These are phyloP conservation scores for Ogataea hybrid DNA, from an alignment of 1,139 yeast genomes.

Conservation along the genomic window DNA sequence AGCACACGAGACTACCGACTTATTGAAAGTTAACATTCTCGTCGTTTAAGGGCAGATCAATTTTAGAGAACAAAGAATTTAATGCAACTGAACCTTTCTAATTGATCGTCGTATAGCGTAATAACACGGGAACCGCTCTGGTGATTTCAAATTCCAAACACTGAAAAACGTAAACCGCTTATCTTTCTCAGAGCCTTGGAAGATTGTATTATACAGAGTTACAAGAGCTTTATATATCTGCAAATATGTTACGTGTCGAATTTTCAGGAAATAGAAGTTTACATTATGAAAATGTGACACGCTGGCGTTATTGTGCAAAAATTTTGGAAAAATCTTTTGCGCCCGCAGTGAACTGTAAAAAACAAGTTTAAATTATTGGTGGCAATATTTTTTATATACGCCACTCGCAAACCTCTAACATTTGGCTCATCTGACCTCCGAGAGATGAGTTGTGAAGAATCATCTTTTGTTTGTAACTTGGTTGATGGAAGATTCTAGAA, in stretches of 20 bases:
- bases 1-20: slow-evolving; percentile 41
- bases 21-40: slow-evolving; percentile 35
- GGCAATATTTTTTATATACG: not conserved
- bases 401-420: too few species aligned
- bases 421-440: too few species aligned
- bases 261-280: slow-evolving; percentile 10
- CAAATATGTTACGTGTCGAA: slow-evolving; percentile 18
- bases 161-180: too few species aligned
- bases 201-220: too few species aligned
- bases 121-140: too few species aligned
- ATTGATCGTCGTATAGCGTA: too few species aligned
- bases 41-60: slow-evolving; percentile 3
- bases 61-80: not conserved
- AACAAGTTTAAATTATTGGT: not conserved
- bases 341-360: not conserved
- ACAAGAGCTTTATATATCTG: not conserved
- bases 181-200: too few species aligned
- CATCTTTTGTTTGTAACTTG: too few species aligned
- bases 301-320: slow-evolving; percentile 13
- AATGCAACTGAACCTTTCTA: too few species aligned
- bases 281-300: slow-evolving; percentile 12
- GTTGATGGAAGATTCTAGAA: too few species aligned
- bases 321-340: not conserved
- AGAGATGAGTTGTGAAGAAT: too few species aligned
- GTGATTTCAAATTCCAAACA: too few species aligned